Conservation (phyloP, 2,329 filamentous ascomycete species). For the Sporothrix luriei region DNA sequence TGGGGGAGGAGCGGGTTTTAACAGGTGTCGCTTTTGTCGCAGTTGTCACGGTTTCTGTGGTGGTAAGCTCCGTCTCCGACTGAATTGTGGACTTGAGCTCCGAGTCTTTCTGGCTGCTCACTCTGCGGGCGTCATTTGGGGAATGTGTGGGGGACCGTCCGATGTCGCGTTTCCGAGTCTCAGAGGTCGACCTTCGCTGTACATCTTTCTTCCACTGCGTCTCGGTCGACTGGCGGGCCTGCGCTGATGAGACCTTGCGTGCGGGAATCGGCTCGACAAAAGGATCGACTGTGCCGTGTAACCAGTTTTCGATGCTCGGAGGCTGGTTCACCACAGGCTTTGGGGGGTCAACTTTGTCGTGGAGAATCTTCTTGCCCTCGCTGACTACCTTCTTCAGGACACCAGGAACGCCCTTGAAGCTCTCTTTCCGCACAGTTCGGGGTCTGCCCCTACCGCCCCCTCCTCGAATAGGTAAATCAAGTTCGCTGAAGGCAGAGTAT, state of each 20-base stretch:
- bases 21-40: slow-evolving; percentile 13
- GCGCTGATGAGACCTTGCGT: slow-evolving; percentile 33
- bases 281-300: slow-evolving; percentile 64
- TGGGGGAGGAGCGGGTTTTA: slow-evolving; percentile 4
- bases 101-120: slow-evolving; percentile 28
- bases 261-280: slow-evolving; percentile 53
- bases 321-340: slow-evolving; percentile 59
- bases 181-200: slow-evolving; percentile 28
- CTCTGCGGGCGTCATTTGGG: neutral
- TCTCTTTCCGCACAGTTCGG: slow-evolving; percentile 57
- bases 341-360: slow-evolving; percentile 61
- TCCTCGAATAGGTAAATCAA: slow-evolving; percentile 58
- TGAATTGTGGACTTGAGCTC: slow-evolving; percentile 11
- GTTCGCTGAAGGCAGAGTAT: slow-evolving; percentile 66
- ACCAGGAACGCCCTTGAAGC: slow-evolving; percentile 63
- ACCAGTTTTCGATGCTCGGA: slow-evolving; percentile 66
- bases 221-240: slow-evolving; percentile 44
- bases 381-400: slow-evolving; percentile 66
- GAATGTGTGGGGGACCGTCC: slow-evolving; percentile 18
- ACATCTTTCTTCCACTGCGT: slow-evolving; percentile 42
- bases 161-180: slow-evolving; percentile 32
- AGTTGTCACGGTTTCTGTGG: neutral
- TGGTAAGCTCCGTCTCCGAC: slow-evolving; percentile 29
- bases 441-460: slow-evolving; percentile 50
- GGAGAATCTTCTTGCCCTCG: slow-evolving; percentile 66